Percentiles rank a stretch among this genome's conserved stretches.
Conservation (phyloP, 768 basidiomycete genomes). For the Lactarius sanguifluus region DNA sequence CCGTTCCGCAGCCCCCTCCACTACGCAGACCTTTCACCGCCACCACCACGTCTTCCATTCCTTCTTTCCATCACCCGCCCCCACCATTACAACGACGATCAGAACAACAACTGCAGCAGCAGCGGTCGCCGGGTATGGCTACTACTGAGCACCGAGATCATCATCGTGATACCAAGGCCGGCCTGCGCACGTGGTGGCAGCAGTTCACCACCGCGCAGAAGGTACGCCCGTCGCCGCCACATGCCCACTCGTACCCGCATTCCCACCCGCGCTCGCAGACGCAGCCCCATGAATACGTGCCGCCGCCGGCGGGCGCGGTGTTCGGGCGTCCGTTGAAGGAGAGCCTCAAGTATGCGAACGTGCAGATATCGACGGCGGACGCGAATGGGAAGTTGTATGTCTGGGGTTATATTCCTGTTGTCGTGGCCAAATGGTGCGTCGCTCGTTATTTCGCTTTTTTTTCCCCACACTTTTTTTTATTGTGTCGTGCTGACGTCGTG, state of each 20-base stretch:
- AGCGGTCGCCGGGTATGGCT: neutral
- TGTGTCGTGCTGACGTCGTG: neutral
- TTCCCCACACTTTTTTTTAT: slow-evolving; percentile 18
- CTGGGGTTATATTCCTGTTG: slow-evolving; percentile 94
- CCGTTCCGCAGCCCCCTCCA: neutral
- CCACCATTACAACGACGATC: slow-evolving; percentile 8
- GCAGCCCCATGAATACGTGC: slow-evolving; percentile 32
- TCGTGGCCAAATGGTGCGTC: slow-evolving; percentile 92
- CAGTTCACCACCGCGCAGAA: slow-evolving; percentile 68
- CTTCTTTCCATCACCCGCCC: neutral
- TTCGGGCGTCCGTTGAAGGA: slow-evolving; percentile 86
- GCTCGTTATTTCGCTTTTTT: slow-evolving; percentile 15
- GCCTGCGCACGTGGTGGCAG: slow-evolving; percentile 80
- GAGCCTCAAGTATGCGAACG: slow-evolving; percentile 81
- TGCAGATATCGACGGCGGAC: slow-evolving; percentile 90
- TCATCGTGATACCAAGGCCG: slow-evolving; percentile 11
- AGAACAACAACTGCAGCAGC: slow-evolving; percentile 21
- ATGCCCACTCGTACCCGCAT: slow-evolving; percentile 3
- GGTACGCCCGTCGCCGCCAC: slow-evolving; percentile 42
- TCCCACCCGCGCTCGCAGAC: slow-evolving; percentile 10
- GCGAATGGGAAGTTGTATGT: slow-evolving; percentile 80
- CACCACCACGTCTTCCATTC: neutral
- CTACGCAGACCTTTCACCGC: neutral
- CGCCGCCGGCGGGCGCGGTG: slow-evolving; percentile 50
- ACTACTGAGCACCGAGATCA: slow-evolving; percentile 12